phyloP scores from a whole-genome alignment of 371 early-diverging fungal species.

The Syncephalastrum sp. region DNA sequence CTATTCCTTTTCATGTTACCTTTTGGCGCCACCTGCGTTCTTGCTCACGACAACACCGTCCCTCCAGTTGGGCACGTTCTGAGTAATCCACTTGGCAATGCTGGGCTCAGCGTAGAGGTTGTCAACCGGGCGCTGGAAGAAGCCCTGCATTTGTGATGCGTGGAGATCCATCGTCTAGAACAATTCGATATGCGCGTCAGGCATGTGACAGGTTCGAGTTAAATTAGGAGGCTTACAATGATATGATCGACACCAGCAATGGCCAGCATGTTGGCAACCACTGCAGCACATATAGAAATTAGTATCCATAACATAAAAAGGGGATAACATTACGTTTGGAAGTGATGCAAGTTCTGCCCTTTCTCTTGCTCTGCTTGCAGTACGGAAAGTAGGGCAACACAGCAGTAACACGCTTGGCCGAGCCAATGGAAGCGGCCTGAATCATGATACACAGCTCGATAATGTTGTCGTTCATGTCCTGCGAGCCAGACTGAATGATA shows the following conservation, averaged over 20 bases:
- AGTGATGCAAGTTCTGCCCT: slow-evolving; percentile 94
- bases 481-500: slow-evolving; percentile 93
- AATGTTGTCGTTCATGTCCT: slow-evolving; percentile 89
- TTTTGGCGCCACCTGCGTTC: slow-evolving; percentile 97
- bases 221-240: slow-evolving; percentile 52
- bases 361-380: slow-evolving; percentile 95
- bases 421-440: slow-evolving; percentile 89
- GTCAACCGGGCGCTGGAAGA: slow-evolving; percentile 94
- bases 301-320: background rate
- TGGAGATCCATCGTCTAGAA: slow-evolving; percentile 89
- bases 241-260: slow-evolving; percentile 97
- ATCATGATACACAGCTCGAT: slow-evolving; percentile 97
- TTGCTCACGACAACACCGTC: slow-evolving; percentile 90
- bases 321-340: slow-evolving; percentile 71
- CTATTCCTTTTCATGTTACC: slow-evolving; percentile 45
- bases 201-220: background rate
- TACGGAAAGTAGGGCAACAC: slow-evolving; percentile 97
- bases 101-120: slow-evolving; percentile 94
- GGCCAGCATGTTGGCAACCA: slow-evolving; percentile 93
- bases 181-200: background rate
- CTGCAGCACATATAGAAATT: slow-evolving; percentile 29
- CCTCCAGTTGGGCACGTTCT: slow-evolving; percentile 72
- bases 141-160: slow-evolving; percentile 95
- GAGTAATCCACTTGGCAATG: slow-evolving; percentile 87
- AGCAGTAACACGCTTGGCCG: slow-evolving; percentile 86